These are phyloP conservation scores for Saccharomycopsis sp. DNA, from an alignment of 805 yeast genomes.

Conservation along the genomic window DNA sequence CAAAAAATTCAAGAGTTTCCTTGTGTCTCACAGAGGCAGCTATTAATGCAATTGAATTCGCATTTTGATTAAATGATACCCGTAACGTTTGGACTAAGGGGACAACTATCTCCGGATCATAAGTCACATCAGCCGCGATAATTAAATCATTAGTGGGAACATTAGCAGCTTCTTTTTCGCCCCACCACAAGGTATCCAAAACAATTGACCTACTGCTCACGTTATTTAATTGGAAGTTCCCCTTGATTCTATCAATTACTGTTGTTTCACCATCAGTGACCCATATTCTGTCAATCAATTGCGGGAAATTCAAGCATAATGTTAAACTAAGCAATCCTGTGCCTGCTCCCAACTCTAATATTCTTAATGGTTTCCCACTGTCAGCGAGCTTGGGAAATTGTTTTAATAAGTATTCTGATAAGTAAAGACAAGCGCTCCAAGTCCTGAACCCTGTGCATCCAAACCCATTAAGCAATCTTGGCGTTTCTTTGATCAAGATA, in stretches of 20 bases:
- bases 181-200: constrained; percentile 52
- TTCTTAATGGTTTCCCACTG: constrained; percentile 17
- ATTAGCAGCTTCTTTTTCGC: constrained; percentile 29
- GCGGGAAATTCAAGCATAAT: constrained; percentile 17
- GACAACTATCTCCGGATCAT: constrained; percentile 58
- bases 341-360: constrained; percentile 82
- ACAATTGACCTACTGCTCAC: constrained; percentile 18
- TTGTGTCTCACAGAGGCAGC: constrained; percentile 74
- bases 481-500: constrained; percentile 45
- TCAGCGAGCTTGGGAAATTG: constrained; percentile 4
- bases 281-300: constrained; percentile 17
- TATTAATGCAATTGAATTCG: constrained; percentile 33
- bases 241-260: constrained; percentile 40
- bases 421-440: constrained; percentile 84
- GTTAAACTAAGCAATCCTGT: constrained; percentile 71
- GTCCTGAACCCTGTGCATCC: constrained; percentile 89
- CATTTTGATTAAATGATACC: constrained; percentile 8
- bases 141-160: constrained; percentile 43
- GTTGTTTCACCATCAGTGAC: constrained; percentile 56
- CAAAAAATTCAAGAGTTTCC: constrained; percentile 31
- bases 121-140: constrained; percentile 85
- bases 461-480: constrained; percentile 55
- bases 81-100: constrained; percentile 37
- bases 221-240: constrained; percentile 41
- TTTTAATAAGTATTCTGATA: constrained; percentile 44